Percentiles rank a stretch among this genome's conserved stretches.
These are phyloP conservation scores for Aspergillus conjunctus DNA, from an alignment of 495 filamentous ascomycete genomes.

Conservation along the genomic window DNA sequence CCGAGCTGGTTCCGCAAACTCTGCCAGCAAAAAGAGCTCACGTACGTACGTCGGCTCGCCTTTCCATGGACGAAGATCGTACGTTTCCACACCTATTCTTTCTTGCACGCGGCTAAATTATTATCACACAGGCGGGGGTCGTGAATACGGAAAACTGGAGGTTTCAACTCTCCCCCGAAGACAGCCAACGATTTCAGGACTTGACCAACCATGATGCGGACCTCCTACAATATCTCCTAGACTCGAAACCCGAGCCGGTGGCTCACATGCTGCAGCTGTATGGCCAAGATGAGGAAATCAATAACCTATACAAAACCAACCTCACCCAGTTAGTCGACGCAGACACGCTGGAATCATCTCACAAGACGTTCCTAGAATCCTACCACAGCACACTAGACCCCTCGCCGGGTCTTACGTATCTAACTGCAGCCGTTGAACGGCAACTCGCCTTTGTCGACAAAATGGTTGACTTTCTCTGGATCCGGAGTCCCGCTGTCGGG, in stretches of 20 bases:
- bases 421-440: not conserved
- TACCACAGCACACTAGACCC: not conserved
- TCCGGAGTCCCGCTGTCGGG: constrained; percentile 4
- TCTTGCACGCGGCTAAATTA: not conserved
- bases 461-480: constrained; percentile 3
- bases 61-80: not conserved
- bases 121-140: not conserved
- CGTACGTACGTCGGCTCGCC: not conserved
- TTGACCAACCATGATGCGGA: not conserved
- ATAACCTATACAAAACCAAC: not conserved
- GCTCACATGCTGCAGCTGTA: not conserved
- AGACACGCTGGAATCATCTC: not conserved
- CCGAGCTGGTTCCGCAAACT: not conserved
- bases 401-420: not conserved
- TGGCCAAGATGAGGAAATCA: not conserved
- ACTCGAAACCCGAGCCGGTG: not conserved
- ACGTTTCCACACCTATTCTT: not conserved
- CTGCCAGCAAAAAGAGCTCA: not conserved
- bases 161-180: not conserved
- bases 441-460: constrained; percentile 11
- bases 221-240: not conserved
- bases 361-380: not conserved
- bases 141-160: not conserved
- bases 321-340: not conserved
- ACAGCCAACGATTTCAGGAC: not conserved